Evolutionary conservation across 805 yeast species (phyloP), one percentile per base, ranked within the genome.

Genomic region (Sugiyamaella qingdaonensis): DNA sequence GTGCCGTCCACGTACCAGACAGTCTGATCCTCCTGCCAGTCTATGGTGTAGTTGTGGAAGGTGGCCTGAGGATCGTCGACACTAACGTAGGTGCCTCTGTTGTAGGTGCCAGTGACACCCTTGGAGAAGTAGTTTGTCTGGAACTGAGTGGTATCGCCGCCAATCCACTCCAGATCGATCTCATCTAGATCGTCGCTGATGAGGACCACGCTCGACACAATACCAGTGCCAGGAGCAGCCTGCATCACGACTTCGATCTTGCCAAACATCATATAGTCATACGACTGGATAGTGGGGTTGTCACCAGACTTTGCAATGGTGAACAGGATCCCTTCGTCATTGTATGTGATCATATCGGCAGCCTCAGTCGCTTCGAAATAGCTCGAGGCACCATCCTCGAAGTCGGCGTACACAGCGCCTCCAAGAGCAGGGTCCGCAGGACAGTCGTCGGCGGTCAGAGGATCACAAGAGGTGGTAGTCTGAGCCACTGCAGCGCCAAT

Each of bases 211-310:
- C 94, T 84, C 0, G 96, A 85, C 11, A 89, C 81, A 39, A 91
- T 77, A 57, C 97, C 97, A 16, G 68, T 69, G 24, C 96, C 97
- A 13, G 78, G 72, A 2, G 95, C 91, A 14, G 91, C 86, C 66
- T 84, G 77, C 55, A 86, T 67, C 1, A 74, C 75, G 4, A 82
- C 89, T 67, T 87, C 95, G 31, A 89, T 80, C 58, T 82, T 82
- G 54, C 97, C 97, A 68, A 84, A 91, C 94, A 90, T 87, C 61
- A 91, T 80, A 71, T 88, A 88, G 67, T 86, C 88, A 57, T 84
- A 78, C 3, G 96, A 88, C 59, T 76, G 77, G 52, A 89, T 70
- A 4, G 90, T 78, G 2, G 97, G 97, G 64, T 87, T 86, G 65
- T 88, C 94, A 54, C 74, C 83, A 60, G 84, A 74, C 58, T 83